These are phyloP conservation scores for Inga laurina DNA, from an alignment of 306 rosid species.

Conservation along the genomic window DNA sequence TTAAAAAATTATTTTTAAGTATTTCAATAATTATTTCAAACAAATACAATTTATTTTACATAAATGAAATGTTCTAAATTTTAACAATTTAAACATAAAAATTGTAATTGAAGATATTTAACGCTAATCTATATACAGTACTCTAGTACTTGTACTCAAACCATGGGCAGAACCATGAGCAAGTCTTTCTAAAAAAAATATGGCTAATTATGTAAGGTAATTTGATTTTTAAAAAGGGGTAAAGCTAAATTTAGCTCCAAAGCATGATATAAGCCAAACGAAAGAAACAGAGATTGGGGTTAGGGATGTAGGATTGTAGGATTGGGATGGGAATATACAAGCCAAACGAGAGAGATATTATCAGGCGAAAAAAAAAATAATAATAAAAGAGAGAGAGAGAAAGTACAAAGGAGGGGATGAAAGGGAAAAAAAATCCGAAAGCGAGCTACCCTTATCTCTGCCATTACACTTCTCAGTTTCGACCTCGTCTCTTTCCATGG, in stretches of 20 bases:
- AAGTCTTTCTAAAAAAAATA: not conserved
- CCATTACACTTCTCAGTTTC: conserved; percentile 25
- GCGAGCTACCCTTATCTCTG: conserved; percentile 39
- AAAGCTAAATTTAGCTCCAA: not conserved
- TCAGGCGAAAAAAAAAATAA: too few relatives aligned
- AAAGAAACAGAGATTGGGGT: not conserved
- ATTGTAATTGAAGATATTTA: too few relatives aligned
- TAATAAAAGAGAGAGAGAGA: not conserved
- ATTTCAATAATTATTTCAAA: too few relatives aligned
- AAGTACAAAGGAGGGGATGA: not conserved
- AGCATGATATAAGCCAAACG: not conserved
- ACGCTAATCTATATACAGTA: too few relatives aligned
- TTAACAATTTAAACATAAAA: too few relatives aligned
- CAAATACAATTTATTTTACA: too few relatives aligned
- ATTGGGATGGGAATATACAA: not conserved
- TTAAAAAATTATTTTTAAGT: too few relatives aligned
- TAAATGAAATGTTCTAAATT: too few relatives aligned
- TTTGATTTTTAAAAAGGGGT: too few relatives aligned
- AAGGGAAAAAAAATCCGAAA: conserved; percentile 14
- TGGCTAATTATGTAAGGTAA: not conserved
- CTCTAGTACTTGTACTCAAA: not conserved
- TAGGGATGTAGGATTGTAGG: not conserved
- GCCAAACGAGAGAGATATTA: not conserved
- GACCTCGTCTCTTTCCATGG: conserved; percentile 43
- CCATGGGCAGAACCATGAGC: not conserved